Base-by-base conservation (phyloP, 1,139 yeast genomes). In the Sugiyamaella sp. region DNA sequence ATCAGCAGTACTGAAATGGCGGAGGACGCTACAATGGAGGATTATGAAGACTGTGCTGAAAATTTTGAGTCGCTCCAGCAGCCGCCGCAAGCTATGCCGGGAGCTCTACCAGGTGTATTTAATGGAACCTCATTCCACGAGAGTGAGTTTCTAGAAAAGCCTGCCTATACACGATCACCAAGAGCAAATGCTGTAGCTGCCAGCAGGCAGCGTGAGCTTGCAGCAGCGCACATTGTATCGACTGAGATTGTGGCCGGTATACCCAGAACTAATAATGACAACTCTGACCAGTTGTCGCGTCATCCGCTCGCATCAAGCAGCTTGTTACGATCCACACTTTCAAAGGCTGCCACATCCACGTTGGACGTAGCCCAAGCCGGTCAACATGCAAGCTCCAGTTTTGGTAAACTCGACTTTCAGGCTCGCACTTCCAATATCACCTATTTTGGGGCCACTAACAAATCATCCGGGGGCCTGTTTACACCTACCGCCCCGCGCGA, bases 381-480 rank as follows among this genome's bases (percentile, higher is more conserved):
- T 4, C 10, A 5, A n/a, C n/a, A n/a, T n/a, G n/a, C n/a, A n/a
- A 27, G 14, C 16, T 10, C 22, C 17, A 2, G 29, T 43, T 24
- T 24, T 24, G 17, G 21, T 33, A 41, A 33, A 5, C n/a, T 21
- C 8, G 35, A 29, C n/a, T 29, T 29, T 6, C 8, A 29, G 14
- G n/a, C 35, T 8, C 35, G 8, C 14, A 12, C 35, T 12, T 29
- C 35, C 2, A 44, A 35, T 22, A 33, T 41, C n/a, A 4, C 33
- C n/a, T n/a, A 44, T 44, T 33, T 44, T 20, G 41, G 41, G 12
- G 19, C 29, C 14, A 44, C 48, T 1, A 33, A 33, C 24, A 48
- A 48, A 39, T 46, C 58, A 4, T 55, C 57, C n/a, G 58, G 57
- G 4, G 60, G 60, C 12, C 38, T 57, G 29, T 57, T 57, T 38